Conservation (phyloP, 208 protist genomes). For the Crithidia fasciculata region DNA sequence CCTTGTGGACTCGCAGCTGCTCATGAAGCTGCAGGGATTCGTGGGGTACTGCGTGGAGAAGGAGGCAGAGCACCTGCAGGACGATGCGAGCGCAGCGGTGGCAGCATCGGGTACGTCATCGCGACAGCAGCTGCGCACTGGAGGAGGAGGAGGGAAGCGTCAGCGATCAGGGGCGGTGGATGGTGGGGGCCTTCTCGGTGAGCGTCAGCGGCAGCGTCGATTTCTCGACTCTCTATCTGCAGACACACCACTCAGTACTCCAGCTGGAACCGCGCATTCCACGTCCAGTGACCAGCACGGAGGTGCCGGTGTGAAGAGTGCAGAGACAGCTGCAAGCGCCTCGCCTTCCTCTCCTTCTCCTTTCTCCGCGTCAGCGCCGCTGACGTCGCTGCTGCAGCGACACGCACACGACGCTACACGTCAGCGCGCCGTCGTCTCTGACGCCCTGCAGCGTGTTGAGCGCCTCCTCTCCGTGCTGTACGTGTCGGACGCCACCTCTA, state of each 20-base stretch:
- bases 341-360: too few species aligned
- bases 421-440: conserved; percentile 11
- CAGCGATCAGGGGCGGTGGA: background rate
- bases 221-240: background rate
- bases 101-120: background rate
- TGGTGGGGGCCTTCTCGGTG: background rate
- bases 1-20: conserved; percentile 57
- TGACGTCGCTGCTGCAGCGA: background rate
- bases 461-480: conserved; percentile 31
- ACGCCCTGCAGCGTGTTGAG: conserved; percentile 41
- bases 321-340: too few species aligned
- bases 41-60: conserved; percentile 26
- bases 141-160: background rate
- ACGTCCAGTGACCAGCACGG: too few species aligned
- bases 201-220: conserved; percentile 10
- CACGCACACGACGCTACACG: conserved; percentile 6
- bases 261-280: too few species aligned
- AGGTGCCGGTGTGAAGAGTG: too few species aligned
- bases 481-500: conserved; percentile 32
- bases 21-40: conserved; percentile 80
- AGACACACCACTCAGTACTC: background rate
- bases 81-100: background rate
- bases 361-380: background rate
- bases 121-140: background rate
- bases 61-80: conserved; percentile 4